Evolutionary conservation across 2,329 filamentous ascomycete genomes (phyloP).

Genomic region (Chrysoporthe puriensis): DNA sequence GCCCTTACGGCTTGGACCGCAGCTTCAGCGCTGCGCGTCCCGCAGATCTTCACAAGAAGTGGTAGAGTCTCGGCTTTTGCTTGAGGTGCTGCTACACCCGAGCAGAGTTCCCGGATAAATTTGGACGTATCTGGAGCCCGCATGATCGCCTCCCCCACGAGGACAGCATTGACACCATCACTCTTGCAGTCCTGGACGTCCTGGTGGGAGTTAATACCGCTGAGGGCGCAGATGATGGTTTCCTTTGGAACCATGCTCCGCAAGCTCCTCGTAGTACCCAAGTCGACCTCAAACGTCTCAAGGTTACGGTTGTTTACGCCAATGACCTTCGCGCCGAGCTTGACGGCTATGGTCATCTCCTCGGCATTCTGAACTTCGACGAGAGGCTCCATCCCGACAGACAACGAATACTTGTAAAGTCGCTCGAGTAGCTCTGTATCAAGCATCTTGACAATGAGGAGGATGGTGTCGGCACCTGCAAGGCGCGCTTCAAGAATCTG

Average conservation of each 20-base stretch:
- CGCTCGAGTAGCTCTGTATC: constrained; percentile 72
- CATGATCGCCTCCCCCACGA: constrained; percentile 97
- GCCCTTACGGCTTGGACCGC: constrained; percentile 80
- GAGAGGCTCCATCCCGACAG: constrained; percentile 93
- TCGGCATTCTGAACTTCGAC: constrained; percentile 95
- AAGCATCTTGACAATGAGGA: constrained; percentile 98
- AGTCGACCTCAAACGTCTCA: constrained; percentile 94
- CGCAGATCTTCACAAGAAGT: constrained; percentile 91
- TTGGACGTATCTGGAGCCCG: constrained; percentile 77
- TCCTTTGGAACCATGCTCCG: constrained; percentile 84
- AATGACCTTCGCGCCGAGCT: constrained; percentile 86
- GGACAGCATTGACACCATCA: constrained; percentile 88
- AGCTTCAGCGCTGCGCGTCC: constrained; percentile 80
- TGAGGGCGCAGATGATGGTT: constrained; percentile 90
- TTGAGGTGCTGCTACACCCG: constrained; percentile 49
- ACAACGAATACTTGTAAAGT: constrained; percentile 86
- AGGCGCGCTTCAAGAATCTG: constrained; percentile 94
- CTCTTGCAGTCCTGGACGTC: constrained; percentile 88
- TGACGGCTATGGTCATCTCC: constrained; percentile 87
- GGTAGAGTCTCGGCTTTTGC: constrained; percentile 44
- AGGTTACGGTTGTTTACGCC: constrained; percentile 98
- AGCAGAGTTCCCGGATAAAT: constrained; percentile 85
- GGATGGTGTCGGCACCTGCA: constrained; percentile 89
- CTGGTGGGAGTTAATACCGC: constrained; percentile 85
- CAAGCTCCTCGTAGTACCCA: constrained; percentile 86